Base-by-base conservation (phyloP, 23 red algal genomes). In the Gracilaria vermiculophylla region DNA sequence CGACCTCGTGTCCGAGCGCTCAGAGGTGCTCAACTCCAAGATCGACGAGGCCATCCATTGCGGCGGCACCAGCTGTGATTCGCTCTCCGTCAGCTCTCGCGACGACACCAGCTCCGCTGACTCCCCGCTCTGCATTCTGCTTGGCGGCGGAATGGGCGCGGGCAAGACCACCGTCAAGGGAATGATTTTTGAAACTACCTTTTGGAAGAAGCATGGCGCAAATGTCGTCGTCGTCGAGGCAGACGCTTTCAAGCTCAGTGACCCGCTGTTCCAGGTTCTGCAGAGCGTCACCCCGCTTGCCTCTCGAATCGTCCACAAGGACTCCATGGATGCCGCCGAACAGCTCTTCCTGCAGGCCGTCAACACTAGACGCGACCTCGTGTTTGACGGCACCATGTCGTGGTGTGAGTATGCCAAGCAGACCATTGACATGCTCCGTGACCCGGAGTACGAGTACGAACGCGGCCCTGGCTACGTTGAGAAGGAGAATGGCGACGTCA, bases 81-180 rank as follows among this genome's bases (percentile, higher is more conserved):
- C 10, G 10, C 42, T 79, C 28, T 40, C 76, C 37, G 53, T 67
- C 12, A 32, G 16, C 32, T 48, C 78, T 41, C 78, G 40, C 20
- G 28, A 79, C 3, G 6, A 35, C 5, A 36, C 85, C 7, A 17
- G 39, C n/a, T 20, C 25, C 12, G 32, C 51, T 16, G 69, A 77
- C 19, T 61, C 53, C 25, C 90, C 90, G 14, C 40, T 93, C 13
- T 79, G 80, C 67, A 69, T 93, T 52, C 41, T 93, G 54, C 64
- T 93, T 3, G 90, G 90, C 23, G 90, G 90, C 27, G 90, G 90
- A n/a, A 93, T 93, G 90, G 90, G 90, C 49, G 77, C 90, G 6
- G 90, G 90, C 20, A 85, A 93, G 44, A 93, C 77, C 25, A 79
- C 79, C 0, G 90, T 69, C 19, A 40, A 78, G 24, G 70, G 53